These are phyloP conservation scores for Umbilicus rupestris DNA, from an alignment of 164 flowering plant species.

Conservation along the genomic window DNA sequence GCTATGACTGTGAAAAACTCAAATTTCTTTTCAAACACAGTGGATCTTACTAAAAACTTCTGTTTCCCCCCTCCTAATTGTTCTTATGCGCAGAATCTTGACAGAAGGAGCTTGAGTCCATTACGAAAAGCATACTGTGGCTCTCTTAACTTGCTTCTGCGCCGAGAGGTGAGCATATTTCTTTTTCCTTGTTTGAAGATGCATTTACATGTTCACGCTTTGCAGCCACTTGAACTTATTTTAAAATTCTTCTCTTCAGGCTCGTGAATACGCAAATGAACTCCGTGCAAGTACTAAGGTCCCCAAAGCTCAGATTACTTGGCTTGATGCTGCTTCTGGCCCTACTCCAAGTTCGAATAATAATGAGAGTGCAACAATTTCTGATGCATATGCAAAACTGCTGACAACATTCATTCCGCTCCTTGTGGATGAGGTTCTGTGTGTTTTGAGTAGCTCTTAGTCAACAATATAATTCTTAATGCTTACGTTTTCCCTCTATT, in stretches of 20 bases:
- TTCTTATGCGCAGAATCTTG: conserved; percentile 53
- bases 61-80: not conserved
- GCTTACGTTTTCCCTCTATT: conserved; percentile 7
- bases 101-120: conserved; percentile 74
- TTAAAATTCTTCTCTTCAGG: conserved; percentile 30
- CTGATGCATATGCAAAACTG: conserved; percentile 92
- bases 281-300: conserved; percentile 98
- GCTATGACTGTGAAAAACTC: not conserved
- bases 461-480: not conserved
- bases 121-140: conserved; percentile 89
- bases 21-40: not conserved
- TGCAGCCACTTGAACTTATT: not conserved
- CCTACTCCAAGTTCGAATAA: conserved; percentile 51
- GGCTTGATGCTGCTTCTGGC: conserved; percentile 90
- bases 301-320: conserved; percentile 74
- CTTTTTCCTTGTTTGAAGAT: not conserved
- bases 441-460: not conserved
- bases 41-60: not conserved
- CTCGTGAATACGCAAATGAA: conserved; percentile 98
- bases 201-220: not conserved
- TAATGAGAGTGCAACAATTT: conserved; percentile 79
- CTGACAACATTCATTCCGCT: conserved; percentile 90
- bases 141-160: conserved; percentile 89
- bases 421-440: conserved; percentile 86
- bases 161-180: conserved; percentile 67